Evolutionary conservation across 257 asterid species (phyloP).

Genomic region (Ophiorrhiza pumila): DNA sequence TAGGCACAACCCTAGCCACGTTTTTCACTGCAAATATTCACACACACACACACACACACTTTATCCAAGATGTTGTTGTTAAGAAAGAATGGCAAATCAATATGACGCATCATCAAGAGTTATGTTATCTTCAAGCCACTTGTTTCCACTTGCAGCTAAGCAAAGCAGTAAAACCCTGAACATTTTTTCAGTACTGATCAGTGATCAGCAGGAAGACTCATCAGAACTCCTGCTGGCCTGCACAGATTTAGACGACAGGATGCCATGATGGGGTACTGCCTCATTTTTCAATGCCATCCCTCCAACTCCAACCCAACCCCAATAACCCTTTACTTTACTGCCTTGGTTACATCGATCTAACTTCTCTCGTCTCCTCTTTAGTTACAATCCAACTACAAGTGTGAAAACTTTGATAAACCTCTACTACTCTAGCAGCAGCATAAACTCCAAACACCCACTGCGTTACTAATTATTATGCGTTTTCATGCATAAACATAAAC

Average conservation of each 20-base stretch:
- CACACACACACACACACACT: neutral
- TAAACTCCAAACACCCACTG: too few species aligned
- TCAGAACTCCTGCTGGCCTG: neutral
- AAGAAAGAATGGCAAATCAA: neutral
- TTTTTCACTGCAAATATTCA: neutral
- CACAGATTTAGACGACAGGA: neutral
- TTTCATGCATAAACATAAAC: too few species aligned
- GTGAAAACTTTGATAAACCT: neutral
- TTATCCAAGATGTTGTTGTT: neutral
- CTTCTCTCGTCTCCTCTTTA: neutral
- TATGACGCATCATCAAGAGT: neutral
- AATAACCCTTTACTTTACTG: neutral
- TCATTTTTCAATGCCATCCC: slow-evolving; percentile 19
- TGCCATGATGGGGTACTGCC: slow-evolving; percentile 1
- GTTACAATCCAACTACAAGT: neutral
- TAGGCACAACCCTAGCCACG: slow-evolving; percentile 21
- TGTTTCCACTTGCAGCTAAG: slow-evolving; percentile 12
- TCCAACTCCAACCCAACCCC: neutral
- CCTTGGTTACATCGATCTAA: neutral
- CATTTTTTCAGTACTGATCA: neutral
- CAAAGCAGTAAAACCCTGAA: neutral
- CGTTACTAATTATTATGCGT: too few species aligned
- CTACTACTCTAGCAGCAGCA: too few species aligned
- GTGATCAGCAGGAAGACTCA: neutral
- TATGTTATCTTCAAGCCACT: neutral